Percentiles rank a stretch among this genome's conserved stretches.
phyloP scores from a whole-genome alignment of 345 rosid genomes.

The Anacardium occidentale region DNA sequence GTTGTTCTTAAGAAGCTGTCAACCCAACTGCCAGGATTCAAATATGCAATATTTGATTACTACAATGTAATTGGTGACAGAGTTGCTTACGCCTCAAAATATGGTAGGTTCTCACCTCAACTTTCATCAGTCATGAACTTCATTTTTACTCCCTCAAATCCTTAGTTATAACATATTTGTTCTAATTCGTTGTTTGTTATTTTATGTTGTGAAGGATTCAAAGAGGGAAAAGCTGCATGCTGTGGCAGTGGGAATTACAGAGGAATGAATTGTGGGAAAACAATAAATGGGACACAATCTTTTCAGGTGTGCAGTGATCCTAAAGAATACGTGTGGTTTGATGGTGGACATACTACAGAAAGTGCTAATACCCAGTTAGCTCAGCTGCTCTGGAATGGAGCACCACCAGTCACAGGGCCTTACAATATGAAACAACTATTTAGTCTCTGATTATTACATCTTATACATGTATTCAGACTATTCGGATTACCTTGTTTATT shows the following conservation, averaged over 20 bases:
- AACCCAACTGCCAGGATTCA: conserved; percentile 24
- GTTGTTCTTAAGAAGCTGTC: not conserved
- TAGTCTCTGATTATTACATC: not conserved
- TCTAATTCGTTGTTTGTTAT: too few species aligned
- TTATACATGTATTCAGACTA: too few species aligned
- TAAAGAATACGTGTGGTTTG: conserved; percentile 8
- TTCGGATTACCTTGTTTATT: too few species aligned
- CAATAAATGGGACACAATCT: not conserved
- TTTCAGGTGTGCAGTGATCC: conserved; percentile 26
- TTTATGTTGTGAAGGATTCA: too few species aligned
- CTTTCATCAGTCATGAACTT: too few species aligned
- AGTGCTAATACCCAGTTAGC: not conserved
- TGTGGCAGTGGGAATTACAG: conserved; percentile 36
- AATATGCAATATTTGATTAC: conserved; percentile 36
- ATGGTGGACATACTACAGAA: too few species aligned
- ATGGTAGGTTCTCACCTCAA: conserved; percentile 9
- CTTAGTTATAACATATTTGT: too few species aligned
- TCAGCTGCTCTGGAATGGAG: not conserved
- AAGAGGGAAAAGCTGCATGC: conserved; percentile 27
- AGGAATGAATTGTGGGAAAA: conserved; percentile 21
- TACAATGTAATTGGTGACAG: conserved; percentile 21
- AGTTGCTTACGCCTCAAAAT: conserved; percentile 11
- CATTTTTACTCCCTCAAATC: too few species aligned
- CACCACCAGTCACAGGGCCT: not conserved
- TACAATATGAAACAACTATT: not conserved